These are phyloP conservation scores for Dryas octopetala DNA, from an alignment of 306 rosid genomes.

Conservation along the genomic window DNA sequence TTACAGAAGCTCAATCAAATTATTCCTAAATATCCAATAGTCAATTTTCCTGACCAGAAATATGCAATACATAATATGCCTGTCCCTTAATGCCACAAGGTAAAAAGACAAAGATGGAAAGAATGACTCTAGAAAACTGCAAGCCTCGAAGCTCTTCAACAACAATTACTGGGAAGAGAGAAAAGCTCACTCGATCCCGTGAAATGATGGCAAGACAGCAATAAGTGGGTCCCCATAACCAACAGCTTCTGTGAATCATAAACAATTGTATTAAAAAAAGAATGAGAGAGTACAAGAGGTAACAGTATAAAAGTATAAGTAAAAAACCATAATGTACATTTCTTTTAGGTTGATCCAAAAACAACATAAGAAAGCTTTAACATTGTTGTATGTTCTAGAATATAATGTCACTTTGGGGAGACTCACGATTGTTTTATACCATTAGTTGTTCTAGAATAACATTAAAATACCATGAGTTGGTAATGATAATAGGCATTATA, in stretches of 20 bases:
- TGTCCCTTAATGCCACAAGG: background rate
- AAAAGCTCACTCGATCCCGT: constrained; percentile 58
- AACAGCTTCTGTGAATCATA: constrained; percentile 74
- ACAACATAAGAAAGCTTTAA: background rate
- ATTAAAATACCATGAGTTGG: background rate
- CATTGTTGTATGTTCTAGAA: background rate
- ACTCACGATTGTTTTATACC: background rate
- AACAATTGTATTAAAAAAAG: constrained; percentile 8
- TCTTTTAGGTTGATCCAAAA: background rate
- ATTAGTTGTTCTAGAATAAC: too few relatives aligned
- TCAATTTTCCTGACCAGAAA: constrained; percentile 13
- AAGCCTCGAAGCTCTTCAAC: constrained; percentile 25
- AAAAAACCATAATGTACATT: background rate
- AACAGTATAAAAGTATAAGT: too few relatives aligned
- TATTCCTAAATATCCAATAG: constrained; percentile 15
- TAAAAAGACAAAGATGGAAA: background rate
- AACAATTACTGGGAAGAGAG: constrained; percentile 19
- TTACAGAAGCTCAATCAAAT: constrained; percentile 17
- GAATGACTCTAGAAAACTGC: constrained; percentile 14
- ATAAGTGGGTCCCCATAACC: constrained; percentile 87
- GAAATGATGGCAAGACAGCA: constrained; percentile 88
- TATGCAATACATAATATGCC: background rate
- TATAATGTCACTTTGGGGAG: background rate
- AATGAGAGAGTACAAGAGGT: constrained; percentile 3
- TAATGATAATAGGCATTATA: constrained; percentile 34